Percentiles rank a stretch among this genome's conserved stretches.
Conservation (phyloP, 345 rosid species). For the Salix brachista region DNA sequence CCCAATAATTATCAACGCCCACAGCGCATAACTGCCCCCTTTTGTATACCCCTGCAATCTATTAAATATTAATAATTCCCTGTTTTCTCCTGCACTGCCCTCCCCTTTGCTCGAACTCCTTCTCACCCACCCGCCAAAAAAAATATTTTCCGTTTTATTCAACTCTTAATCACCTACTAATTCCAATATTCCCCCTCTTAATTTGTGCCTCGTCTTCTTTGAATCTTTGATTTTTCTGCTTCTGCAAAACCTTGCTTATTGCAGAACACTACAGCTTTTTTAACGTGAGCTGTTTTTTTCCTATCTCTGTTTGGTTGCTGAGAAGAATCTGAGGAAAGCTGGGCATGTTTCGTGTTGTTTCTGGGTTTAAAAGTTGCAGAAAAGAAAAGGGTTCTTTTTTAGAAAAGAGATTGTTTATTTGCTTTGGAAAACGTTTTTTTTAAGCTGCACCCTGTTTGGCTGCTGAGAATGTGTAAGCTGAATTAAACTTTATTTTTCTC, state of each 20-base stretch:
- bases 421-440: not conserved
- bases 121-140: conserved; percentile 3
- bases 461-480: not conserved
- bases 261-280: not conserved
- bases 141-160: not conserved
- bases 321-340: not conserved
- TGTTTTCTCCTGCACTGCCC: not conserved
- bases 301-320: not conserved
- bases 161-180: not conserved
- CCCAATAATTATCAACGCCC: not conserved
- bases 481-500: not conserved
- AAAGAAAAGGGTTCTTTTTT: too few relatives aligned
- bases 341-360: not conserved
- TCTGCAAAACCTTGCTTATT: not conserved
- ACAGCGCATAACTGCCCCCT: not conserved
- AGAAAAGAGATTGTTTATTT: too few relatives aligned
- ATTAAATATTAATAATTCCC: not conserved
- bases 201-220: not conserved
- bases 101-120: conserved; percentile 2
- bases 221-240: not conserved
- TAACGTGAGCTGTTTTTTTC: not conserved
- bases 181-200: not conserved
- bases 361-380: not conserved
- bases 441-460: not conserved
- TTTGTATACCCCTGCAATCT: not conserved